Base-by-base conservation (phyloP, 768 basidiomycete genomes). In the Phlebiopsis flavidoalba region DNA sequence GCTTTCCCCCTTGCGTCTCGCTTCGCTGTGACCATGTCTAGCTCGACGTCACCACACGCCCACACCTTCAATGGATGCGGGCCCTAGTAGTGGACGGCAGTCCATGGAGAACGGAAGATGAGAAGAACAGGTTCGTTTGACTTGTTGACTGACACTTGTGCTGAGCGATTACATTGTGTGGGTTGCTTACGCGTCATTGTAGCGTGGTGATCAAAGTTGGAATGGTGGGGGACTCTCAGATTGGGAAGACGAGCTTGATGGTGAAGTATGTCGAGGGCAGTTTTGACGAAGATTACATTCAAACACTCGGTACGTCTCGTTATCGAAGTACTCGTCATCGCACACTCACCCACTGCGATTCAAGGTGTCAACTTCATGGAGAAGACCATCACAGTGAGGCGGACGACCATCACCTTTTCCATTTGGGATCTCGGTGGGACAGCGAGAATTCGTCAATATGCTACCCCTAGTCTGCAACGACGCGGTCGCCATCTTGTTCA, bases 191-290 rank as follows among this genome's bases (percentile, higher is more conserved):
- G 8, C n/a, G 22, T 17, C 11, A 6, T 11, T 19, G 15, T 72
- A 91, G 92, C 72, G 93, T 97, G 68, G 94, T 96, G 57, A 91
- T 97, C 74, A 98, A 99, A 75, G 96, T 99, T 54, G 96, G 96
- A 59, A 99, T 99, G 96, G 94, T 99, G 51, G 97, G 97, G 53
- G 96, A 99, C 79, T 95, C 94, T 70, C 96, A 98, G 80, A 98
- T 98, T 71, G 95, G 96, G 67, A 98, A 98, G 83, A 98, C 96
- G 65, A 94, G 92, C 76, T 81, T 98, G 73, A 98, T 98, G 96
- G 95, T 98, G 75, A 98, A 98, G 79, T 98, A 98, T 71, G 95
- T 98, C 62, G 96, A 99, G 78, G 96, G 96, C 56, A 93, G 90
- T 76, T 97, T 96, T 75, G 95, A 97, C 76, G 95, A 96, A 80